Evolutionary conservation across 129 eudicot genomes (phyloP), one percentile per base, ranked within the genome.

Genomic region (Arctium lappa): DNA sequence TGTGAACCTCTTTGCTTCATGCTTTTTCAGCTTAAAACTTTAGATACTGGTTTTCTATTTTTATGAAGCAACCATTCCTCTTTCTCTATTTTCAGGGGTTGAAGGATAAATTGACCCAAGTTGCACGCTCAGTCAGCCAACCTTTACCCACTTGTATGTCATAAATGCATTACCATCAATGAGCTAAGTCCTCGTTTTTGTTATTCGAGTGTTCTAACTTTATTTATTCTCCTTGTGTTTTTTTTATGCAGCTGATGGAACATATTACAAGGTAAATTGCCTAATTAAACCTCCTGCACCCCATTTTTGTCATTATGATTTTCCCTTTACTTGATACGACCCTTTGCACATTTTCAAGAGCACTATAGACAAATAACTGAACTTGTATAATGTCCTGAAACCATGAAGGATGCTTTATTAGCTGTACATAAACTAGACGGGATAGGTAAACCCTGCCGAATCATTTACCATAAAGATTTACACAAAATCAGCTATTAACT

Each of bases 51-150:
- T 10, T 73, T 8, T 66, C 3, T 22, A n/a, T 63, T 66, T 22
- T 11, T 38, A 65, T 12, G 50, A 77, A 69, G 56, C 78, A 71
- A 56, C 11, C 15, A 32, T 74, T 79, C 31, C 39, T 37, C 11
- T 53, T 69, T 73, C 53, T 65, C 81, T 77, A 30, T 69, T 69
- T 84, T 72, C 90, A 95, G 99, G 90, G 86, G 71, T 80, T 95
- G 82, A 90, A 88, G 85, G 98, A 91, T 62, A 90, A 89, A 73
- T 73, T 95, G 86, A 82, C 69, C 86, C 90, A 85, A 86, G 98
- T 95, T 68, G 94, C 93, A 72, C 95, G 97, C 78, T 87, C 97
- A 29, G 48, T 66, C 62, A 87, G 89, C 73, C 97, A 81, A 83
- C 69, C 91, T 50, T 16, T 75, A 66, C 80, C 98, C 46, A 82